Evolutionary conservation across 371 early-diverging fungal genomes (phyloP).

Genomic region (Dinochytrium kinnereticum): DNA sequence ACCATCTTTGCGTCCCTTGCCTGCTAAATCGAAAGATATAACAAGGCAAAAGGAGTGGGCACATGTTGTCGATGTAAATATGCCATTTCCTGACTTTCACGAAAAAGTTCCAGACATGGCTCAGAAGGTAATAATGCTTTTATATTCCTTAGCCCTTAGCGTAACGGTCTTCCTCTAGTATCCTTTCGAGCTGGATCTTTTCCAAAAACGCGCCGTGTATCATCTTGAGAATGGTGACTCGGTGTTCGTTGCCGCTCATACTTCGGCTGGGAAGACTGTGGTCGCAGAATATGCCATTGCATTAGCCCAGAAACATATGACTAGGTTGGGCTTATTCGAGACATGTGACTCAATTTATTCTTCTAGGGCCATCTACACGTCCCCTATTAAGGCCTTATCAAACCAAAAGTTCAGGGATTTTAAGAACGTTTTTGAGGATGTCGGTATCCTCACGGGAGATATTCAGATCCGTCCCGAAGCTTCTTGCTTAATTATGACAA

Average conservation of each 20-base stretch:
- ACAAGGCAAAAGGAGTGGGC: constrained; percentile 79
- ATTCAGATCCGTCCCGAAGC: constrained; percentile 98
- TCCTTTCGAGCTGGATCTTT: constrained; percentile 97
- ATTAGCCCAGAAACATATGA: constrained; percentile 93
- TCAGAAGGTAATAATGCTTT: constrained; percentile 53
- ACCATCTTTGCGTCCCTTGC: constrained; percentile 22
- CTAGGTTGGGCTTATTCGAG: constrained; percentile 56
- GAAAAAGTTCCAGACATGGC: constrained; percentile 84
- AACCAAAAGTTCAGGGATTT: constrained; percentile 99
- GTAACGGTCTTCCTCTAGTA: constrained; percentile 52
- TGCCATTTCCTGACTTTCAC: constrained; percentile 83
- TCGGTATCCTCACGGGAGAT: constrained; percentile 99
- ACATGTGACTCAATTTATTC: background rate
- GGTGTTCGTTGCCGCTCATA: constrained; percentile 99
- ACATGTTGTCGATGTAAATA: constrained; percentile 85
- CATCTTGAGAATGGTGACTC: constrained; percentile 93
- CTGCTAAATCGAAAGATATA: constrained; percentile 5
- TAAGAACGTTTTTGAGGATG: constrained; percentile 84
- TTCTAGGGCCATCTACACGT: constrained; percentile 97
- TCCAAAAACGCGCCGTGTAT: constrained; percentile 98
- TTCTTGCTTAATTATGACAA: constrained; percentile 98
- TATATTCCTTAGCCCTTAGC: background rate
- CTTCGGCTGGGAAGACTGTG: constrained; percentile 99
- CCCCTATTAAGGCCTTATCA: constrained; percentile 98
- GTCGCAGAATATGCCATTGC: constrained; percentile 99